Evolutionary conservation across 78 protist genomes (phyloP).

Genomic region (Chrysochromulina parva): DNA sequence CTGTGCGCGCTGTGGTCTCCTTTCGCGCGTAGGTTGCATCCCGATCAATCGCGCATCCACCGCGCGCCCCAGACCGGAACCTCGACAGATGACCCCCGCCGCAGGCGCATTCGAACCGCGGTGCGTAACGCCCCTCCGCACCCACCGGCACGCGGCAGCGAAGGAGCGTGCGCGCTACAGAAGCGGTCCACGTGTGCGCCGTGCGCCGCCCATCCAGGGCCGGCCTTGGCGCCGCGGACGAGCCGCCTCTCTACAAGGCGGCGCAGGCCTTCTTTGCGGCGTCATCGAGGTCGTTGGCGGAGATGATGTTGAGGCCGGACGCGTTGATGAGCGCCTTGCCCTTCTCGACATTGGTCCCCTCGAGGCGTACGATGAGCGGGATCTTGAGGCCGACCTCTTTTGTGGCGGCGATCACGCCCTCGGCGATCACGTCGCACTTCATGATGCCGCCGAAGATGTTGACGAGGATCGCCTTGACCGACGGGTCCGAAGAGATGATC

Average conservation of each 20-base stretch:
- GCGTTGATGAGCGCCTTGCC: conserved; percentile 76
- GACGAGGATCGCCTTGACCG: conserved; percentile 55
- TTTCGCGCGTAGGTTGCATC: too few relatives aligned
- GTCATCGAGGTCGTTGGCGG: conserved; percentile 80
- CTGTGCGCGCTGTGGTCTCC: too few relatives aligned
- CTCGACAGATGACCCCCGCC: too few relatives aligned
- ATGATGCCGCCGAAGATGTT: conserved; percentile 72
- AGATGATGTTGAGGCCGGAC: conserved; percentile 65
- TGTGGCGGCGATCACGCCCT: not conserved
- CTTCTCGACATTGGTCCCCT: conserved; percentile 79
- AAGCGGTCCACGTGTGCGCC: too few relatives aligned
- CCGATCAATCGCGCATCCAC: too few relatives aligned
- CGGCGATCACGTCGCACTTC: conserved; percentile 53
- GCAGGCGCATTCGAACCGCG: too few relatives aligned
- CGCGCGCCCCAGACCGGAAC: too few relatives aligned
- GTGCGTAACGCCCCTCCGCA: too few relatives aligned
- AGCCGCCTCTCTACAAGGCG: not conserved
- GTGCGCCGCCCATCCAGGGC: too few relatives aligned
- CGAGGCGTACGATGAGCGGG: conserved; percentile 61
- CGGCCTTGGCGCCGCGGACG: too few relatives aligned
- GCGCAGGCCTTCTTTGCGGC: conserved; percentile 83
- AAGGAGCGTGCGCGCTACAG: too few relatives aligned
- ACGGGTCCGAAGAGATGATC: conserved; percentile 75
- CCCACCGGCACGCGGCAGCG: too few relatives aligned
- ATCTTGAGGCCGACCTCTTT: conserved; percentile 15